These are phyloP conservation scores for Choanephora cucurbitarum DNA, from an alignment of 371 early-diverging fungal species.

Conservation along the genomic window DNA sequence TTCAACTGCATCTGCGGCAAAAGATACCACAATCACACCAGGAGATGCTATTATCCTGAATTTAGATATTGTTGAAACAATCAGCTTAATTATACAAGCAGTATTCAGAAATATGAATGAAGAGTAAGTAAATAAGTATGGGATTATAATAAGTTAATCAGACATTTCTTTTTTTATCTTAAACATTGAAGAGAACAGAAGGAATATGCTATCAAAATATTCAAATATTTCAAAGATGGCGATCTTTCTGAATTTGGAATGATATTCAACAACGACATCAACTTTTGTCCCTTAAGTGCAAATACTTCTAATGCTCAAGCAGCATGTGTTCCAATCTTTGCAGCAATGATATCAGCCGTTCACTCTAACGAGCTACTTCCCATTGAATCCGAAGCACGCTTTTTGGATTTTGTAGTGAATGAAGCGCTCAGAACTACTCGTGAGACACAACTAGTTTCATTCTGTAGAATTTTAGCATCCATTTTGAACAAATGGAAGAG, in stretches of 20 bases:
- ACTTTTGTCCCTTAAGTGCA: conserved; percentile 11
- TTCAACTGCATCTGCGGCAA: background rate
- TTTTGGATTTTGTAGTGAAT: conserved; percentile 43
- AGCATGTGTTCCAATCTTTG: conserved; percentile 14
- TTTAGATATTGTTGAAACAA: conserved; percentile 4
- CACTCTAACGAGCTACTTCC: conserved; percentile 5
- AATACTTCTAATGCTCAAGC: conserved; percentile 5
- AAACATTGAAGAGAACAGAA: conserved; percentile 25
- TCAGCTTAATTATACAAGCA: conserved; percentile 8
- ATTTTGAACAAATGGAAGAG: conserved; percentile 62
- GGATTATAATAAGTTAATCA: background rate
- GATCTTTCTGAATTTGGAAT: conserved; percentile 2
- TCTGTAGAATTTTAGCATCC: conserved; percentile 55
- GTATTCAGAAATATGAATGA: conserved; percentile 7
- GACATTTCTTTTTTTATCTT: background rate
- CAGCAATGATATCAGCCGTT: conserved; percentile 7
- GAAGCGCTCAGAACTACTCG: conserved; percentile 42
- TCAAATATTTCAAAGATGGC: conserved; percentile 9
- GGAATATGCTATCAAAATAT: background rate
- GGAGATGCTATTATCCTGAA: conserved; percentile 1
- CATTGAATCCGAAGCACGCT: conserved; percentile 12
- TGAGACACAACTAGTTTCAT: conserved; percentile 36
- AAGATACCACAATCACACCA: background rate
- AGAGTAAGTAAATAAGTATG: conserved; percentile 4
- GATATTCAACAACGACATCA: no score